Evolutionary conservation across 129 eudicot species (phyloP), one percentile per base, ranked within the genome.

Genomic region (Centrapalus pauciflorus): DNA sequence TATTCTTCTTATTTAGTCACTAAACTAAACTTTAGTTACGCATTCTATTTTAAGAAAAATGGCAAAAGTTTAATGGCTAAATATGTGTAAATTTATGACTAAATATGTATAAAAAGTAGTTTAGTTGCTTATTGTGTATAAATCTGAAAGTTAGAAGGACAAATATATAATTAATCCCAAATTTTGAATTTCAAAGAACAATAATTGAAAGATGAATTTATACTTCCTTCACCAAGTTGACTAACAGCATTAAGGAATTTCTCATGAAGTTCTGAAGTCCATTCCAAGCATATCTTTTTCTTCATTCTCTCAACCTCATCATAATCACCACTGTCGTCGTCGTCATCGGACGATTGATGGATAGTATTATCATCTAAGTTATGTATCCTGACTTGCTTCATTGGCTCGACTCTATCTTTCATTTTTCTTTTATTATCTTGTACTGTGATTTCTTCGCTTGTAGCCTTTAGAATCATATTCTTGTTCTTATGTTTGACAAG

Each of bases 201-300:
- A n/a, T n/a, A n/a, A n/a, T 11, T 66, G 11, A 69, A 28, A 54
- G 49, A 49, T 55, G 29, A 34, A 55, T 25, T 3, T 49, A 55
- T 83, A 83, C 88, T 75, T 79, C 79, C 77, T 59, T 79, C 81
- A 7, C 87, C 84, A 34, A 83, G 79, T 14, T 52, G 56, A 54
- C 13, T 45, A 33, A 79, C 72, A 27, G 79, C 84, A 19, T 57
- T 66, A 34, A 79, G 67, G 25, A 83, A 83, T 29, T 71, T 79
- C 33, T 37, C 52, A 48, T 83, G 84, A 37, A 83, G 87, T 57
- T 70, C 87, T 37, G 30, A 46, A 1, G 87, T 83, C 87, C 87
- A 83, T 50, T 71, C 71, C 6, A 71, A 38, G 28, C 81, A 68
- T 55, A 40, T 37, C 72, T 71, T 71, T 56, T 55, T 76, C 48